Evolutionary conservation across 2,329 filamentous ascomycete species (phyloP).

Genomic region (Cladosporium cucumerinum): DNA sequence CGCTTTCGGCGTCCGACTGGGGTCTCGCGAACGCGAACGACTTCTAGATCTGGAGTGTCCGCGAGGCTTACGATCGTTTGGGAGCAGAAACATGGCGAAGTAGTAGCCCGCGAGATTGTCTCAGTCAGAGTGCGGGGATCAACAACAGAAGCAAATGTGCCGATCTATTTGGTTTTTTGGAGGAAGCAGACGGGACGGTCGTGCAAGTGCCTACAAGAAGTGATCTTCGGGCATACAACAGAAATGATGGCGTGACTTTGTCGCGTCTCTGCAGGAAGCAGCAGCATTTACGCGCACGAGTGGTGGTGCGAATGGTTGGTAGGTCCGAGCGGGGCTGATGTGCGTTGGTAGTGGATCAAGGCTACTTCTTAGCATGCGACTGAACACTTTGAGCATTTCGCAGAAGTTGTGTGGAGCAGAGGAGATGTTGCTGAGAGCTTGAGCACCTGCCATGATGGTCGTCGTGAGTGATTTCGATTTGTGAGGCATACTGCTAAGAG

Average conservation of each 20-base stretch:
- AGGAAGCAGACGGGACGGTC: not conserved
- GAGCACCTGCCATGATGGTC: not conserved
- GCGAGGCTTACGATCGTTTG: conserved; percentile 10
- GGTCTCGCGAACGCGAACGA: conserved; percentile 8
- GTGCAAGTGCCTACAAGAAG: not conserved
- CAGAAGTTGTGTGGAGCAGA: not conserved
- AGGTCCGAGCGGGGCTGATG: conserved; percentile 1
- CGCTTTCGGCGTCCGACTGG: conserved; percentile 2
- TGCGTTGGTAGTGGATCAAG: not conserved
- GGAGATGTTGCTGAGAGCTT: not conserved
- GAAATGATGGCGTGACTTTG: conserved; percentile 1
- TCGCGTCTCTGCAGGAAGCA: conserved; percentile 3
- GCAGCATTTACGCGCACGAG: conserved; percentile 4
- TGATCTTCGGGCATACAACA: not conserved
- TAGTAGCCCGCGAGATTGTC: not conserved
- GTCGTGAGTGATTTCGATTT: not conserved
- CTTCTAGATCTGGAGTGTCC: conserved; percentile 11
- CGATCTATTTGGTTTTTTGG: not conserved
- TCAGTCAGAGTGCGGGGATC: conserved; percentile 3
- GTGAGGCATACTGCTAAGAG: not conserved
- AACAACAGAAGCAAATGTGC: not conserved
- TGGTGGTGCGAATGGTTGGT: not conserved
- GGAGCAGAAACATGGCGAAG: conserved; percentile 12
- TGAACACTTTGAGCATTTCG: not conserved
- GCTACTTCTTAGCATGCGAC: not conserved